phyloP scores from a whole-genome alignment of 148 eudicot species.

The Agrostemma githago region DNA sequence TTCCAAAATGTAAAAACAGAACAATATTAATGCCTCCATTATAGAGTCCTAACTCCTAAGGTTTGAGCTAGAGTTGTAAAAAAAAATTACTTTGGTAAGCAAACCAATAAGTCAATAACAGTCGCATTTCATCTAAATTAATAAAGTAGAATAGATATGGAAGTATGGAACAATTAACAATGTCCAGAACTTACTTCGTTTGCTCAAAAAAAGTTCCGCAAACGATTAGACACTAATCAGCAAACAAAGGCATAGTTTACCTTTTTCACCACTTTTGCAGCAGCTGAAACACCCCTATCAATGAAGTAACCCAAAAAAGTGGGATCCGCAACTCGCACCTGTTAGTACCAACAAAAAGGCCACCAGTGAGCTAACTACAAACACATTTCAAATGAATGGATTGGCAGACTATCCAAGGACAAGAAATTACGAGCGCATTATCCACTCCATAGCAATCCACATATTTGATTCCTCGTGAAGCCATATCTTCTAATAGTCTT shows the following conservation, averaged over 20 bases:
- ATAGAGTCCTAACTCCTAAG: not conserved
- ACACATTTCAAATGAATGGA: constrained; percentile 15
- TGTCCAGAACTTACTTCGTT: not conserved
- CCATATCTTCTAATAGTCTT: constrained; percentile 89
- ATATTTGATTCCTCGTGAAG: constrained; percentile 76
- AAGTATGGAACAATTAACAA: not conserved
- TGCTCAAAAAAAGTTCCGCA: not conserved
- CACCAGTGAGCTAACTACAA: constrained; percentile 1
- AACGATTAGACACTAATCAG: not conserved
- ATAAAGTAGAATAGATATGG: not conserved
- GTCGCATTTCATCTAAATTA: not conserved
- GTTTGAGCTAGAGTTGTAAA: not conserved
- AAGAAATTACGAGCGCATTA: constrained; percentile 73
- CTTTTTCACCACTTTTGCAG: constrained; percentile 97
- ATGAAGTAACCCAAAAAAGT: constrained; percentile 95
- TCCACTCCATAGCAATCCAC: constrained; percentile 98
- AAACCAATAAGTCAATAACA: not conserved
- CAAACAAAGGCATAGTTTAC: constrained; percentile 27
- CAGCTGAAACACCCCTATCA: constrained; percentile 76
- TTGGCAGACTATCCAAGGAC: constrained; percentile 7
- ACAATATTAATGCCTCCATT: not conserved
- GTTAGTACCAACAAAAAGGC: constrained; percentile 22
- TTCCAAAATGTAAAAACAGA: not conserved
- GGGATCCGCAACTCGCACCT: constrained; percentile 99
- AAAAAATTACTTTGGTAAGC: not conserved